phyloP scores from a whole-genome alignment of 139 green algal genomes.

The Edaphochlamys debaryana region DNA sequence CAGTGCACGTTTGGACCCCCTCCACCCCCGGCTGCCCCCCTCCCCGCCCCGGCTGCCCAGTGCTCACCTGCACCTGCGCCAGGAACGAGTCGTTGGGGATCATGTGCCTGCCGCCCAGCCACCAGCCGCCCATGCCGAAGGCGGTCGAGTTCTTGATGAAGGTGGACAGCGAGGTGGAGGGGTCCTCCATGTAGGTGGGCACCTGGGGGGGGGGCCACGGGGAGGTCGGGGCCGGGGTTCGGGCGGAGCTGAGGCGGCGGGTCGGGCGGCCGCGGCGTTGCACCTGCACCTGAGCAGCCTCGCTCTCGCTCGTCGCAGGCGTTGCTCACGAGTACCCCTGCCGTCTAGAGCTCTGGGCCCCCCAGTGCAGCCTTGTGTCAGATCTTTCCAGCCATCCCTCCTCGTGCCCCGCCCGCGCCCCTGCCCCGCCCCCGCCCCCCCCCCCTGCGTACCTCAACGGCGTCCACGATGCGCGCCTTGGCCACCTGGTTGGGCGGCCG shows the following conservation, averaged over 20 bases:
- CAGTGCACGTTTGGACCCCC: too few species aligned
- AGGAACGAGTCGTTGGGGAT: conserved; percentile 86
- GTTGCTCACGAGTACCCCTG: too few species aligned
- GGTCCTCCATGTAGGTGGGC: conserved; percentile 82
- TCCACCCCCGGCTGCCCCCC: background rate
- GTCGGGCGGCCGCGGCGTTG: background rate
- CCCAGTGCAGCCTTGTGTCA: too few species aligned
- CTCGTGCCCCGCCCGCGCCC: too few species aligned
- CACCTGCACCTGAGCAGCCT: too few species aligned
- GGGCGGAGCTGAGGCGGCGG: too few species aligned
- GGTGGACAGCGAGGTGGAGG: conserved; percentile 42
- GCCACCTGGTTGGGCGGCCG: conserved; percentile 75
- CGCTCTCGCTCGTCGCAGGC: too few species aligned
- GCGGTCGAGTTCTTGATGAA: conserved; percentile 83
- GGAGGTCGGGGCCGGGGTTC: too few species aligned
- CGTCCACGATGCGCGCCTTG: conserved; percentile 62
- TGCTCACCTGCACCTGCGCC: conserved; percentile 66
- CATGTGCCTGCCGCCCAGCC: conserved; percentile 91
- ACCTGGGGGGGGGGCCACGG: conserved; percentile 63
- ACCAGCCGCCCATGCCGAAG: conserved; percentile 92
- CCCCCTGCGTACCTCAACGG: conserved; percentile 37
- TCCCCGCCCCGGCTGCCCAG: background rate
- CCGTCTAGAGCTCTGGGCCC: too few species aligned
- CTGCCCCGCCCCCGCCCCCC: too few species aligned
- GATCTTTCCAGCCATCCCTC: too few species aligned